Evolutionary conservation across 805 yeast genomes (phyloP).

Genomic region (Helenozyma baotianmanensis): DNA sequence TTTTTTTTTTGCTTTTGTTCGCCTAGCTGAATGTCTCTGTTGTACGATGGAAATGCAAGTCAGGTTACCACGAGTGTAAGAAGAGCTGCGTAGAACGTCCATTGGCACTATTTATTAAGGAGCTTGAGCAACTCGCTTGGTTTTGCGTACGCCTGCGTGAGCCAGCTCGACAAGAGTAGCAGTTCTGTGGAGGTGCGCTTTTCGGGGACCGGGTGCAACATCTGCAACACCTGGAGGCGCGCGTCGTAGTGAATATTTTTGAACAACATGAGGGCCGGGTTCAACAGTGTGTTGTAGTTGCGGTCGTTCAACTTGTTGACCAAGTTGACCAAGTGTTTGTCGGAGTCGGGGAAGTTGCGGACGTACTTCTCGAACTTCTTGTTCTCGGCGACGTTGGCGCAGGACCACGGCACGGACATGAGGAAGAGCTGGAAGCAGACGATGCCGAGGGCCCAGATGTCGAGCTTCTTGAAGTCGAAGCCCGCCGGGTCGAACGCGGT

Average conservation of each 20-base stretch:
- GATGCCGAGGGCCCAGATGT: conserved; percentile 51
- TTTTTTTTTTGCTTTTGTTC: background rate
- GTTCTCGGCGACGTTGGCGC: conserved; percentile 27
- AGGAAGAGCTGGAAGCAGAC: conserved; percentile 42
- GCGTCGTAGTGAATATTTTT: conserved; percentile 36
- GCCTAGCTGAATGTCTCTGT: no score
- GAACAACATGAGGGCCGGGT: conserved; percentile 32
- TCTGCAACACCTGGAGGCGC: conserved; percentile 25
- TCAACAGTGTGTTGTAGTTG: conserved; percentile 12
- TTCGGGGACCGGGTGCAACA: conserved; percentile 29
- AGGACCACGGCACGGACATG: conserved; percentile 46
- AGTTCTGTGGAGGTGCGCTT: conserved; percentile 23
- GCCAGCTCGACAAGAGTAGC: conserved; percentile 29
- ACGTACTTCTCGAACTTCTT: conserved; percentile 18
- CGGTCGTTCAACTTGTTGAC: conserved; percentile 25
- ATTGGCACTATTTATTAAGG: no score
- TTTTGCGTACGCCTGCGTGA: conserved; percentile 35
- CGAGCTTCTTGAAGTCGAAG: conserved; percentile 33
- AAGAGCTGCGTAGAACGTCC: no score
- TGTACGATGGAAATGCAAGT: no score
- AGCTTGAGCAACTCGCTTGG: conserved; percentile 28
- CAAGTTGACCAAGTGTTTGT: conserved; percentile 17
- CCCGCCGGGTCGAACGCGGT: background rate
- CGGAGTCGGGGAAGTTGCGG: conserved; percentile 24
- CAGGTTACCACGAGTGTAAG: no score